A percentile compares a stretch with the other conserved stretches of the same genome.
Evolutionary conservation across 148 eudicot genomes (phyloP).

Genomic region (Fagopyrum esculentum): DNA sequence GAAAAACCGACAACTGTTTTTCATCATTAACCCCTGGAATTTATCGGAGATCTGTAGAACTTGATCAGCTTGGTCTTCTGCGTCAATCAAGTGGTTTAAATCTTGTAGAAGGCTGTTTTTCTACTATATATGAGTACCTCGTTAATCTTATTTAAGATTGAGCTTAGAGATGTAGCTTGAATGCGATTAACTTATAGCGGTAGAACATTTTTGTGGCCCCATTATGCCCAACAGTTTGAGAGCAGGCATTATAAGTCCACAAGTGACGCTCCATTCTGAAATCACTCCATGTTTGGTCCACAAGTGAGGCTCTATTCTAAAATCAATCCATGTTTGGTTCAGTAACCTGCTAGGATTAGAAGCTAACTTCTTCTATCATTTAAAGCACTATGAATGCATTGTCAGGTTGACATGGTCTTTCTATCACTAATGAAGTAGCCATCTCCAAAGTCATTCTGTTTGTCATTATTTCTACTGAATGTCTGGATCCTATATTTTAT

Average conservation of each 20-base stretch:
- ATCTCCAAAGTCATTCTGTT: not conserved
- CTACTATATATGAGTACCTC: not conserved
- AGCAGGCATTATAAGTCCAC: not conserved
- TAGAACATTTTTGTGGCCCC: not conserved
- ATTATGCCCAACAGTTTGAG: not conserved
- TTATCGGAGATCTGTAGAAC: not conserved
- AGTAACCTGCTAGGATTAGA: not conserved
- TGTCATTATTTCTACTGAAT: not conserved
- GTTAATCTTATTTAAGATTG: not conserved
- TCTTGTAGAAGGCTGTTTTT: not conserved
- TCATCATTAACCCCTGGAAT: too few relatives aligned
- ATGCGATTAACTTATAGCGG: not conserved
- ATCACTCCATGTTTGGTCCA: not conserved
- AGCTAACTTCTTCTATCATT: not conserved
- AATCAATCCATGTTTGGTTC: not conserved
- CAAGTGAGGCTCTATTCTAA: not conserved
- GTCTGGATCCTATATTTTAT: not conserved
- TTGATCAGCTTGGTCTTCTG: conserved; percentile 1
- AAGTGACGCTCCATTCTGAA: not conserved
- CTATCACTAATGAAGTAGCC: not conserved
- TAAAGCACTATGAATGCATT: not conserved
- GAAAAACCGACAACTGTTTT: too few relatives aligned
- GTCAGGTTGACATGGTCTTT: not conserved
- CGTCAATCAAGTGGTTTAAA: not conserved
- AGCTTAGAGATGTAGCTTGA: not conserved